These are phyloP conservation scores for Omphalotus olearius DNA, from an alignment of 1,284 basidiomycete species.

Conservation along the genomic window DNA sequence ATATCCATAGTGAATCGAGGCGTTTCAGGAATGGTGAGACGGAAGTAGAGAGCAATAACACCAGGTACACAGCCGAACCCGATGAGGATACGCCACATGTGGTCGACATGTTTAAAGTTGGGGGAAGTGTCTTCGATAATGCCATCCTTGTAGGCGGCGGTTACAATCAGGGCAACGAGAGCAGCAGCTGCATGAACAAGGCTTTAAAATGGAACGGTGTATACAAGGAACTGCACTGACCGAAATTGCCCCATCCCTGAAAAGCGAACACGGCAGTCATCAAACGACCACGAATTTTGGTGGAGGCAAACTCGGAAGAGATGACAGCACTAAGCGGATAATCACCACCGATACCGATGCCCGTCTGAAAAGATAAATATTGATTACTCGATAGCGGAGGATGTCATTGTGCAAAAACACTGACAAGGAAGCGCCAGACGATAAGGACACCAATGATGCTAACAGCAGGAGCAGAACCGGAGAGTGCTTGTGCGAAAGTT, in stretches of 20 bases:
- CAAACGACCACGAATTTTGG: conserved; percentile 66
- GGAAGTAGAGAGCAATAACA: conserved; percentile 68
- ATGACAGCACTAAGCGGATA: conserved; percentile 66
- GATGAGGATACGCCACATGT: conserved; percentile 68
- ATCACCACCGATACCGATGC: conserved; percentile 72
- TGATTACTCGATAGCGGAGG: conserved; percentile 13
- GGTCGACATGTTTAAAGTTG: conserved; percentile 44
- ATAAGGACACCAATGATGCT: conserved; percentile 70
- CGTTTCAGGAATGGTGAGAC: conserved; percentile 74
- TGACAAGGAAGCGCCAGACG: conserved; percentile 62
- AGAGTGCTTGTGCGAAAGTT: conserved; percentile 59
- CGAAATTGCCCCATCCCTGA: conserved; percentile 70
- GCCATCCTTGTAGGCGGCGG: conserved; percentile 62
- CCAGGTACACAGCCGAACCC: conserved; percentile 70
- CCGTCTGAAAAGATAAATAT: conserved; percentile 36
- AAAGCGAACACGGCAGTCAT: conserved; percentile 70
- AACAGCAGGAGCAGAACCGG: conserved; percentile 56
- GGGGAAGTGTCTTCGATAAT: conserved; percentile 47
- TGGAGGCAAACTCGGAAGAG: conserved; percentile 75
- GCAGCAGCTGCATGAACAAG: conserved; percentile 44
- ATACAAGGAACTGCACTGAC: conserved; percentile 28
- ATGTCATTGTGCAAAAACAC: conserved; percentile 23
- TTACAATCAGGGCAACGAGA: conserved; percentile 65
- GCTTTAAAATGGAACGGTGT: neutral
- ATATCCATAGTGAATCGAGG: conserved; percentile 90